Base-by-base conservation (phyloP, 208 protist genomes). In the Hexamita inflata region DNA sequence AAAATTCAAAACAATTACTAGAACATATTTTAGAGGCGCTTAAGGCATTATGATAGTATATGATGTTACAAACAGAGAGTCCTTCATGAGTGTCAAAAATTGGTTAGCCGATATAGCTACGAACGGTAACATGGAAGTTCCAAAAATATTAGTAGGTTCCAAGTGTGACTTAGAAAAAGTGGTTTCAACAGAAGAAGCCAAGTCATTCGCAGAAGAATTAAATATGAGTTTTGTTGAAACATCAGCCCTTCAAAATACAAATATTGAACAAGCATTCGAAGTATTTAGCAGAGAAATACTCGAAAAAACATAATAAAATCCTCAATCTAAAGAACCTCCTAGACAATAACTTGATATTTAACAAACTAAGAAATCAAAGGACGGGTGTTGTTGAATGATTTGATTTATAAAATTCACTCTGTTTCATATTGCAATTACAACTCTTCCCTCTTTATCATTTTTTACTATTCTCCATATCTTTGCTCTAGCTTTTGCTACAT, bases 11-110 rank as follows among this genome's bases (percentile, higher is more conserved):
- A 74, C 75, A 29, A 77, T 77, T 19, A 77, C 75, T 9, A 59
- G 68, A 59, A 32, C 32, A n/a, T 77, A 77, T 65, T 77, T 74
- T 73, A 74, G 75, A 38, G 75, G 75, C 15, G 59, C 53, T 40
- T 11, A 4, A 15, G 26, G 9, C n/a, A 15, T 4, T 65, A 9
- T 77, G 11, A 74, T 77, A 41, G 75, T 77, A 24, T 77, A 77
- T 65, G 75, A 77, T 65, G 38, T 77, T 24, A 75, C 75, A 7
- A 7, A 59, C 32, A 4, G 75, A 32, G 66, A 7, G 2, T 49
- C 29, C n/a, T 77, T 77, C 38, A 30, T 59, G 35, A 7, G 60
- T 75, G 59, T 77, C 4, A 4, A 29, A 13, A 60, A 2, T 42
- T 75, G 70, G 70, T 29, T 75, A 15, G 9, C 66, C 4, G 70